phyloP scores from a whole-genome alignment of 2,329 filamentous ascomycete genomes.

The Fusarium kyushuense region DNA sequence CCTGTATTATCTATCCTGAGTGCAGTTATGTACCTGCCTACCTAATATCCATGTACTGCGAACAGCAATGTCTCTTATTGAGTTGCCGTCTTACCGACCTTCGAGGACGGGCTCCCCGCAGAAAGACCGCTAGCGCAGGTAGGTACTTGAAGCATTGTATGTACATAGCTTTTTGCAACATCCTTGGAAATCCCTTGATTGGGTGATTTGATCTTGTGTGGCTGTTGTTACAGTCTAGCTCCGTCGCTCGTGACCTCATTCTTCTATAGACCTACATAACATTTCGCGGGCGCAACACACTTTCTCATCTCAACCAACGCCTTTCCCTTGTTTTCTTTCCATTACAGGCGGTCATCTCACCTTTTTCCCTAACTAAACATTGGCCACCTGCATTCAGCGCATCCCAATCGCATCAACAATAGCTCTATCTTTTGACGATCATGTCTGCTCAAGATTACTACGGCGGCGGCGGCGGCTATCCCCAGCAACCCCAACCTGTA shows the following conservation, averaged over 20 bases:
- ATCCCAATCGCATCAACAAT: slow-evolving; percentile 9
- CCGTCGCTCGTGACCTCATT: slow-evolving; percentile 24
- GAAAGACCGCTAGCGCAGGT: slow-evolving; percentile 4
- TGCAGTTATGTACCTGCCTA: neutral
- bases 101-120: slow-evolving; percentile 7
- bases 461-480: slow-evolving; percentile 53
- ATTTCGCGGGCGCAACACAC: slow-evolving; percentile 10
- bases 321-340: slow-evolving; percentile 1
- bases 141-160: neutral
- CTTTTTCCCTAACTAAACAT: neutral
- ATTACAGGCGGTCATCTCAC: neutral
- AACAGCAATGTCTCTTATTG: slow-evolving; percentile 1
- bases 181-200: slow-evolving; percentile 11
- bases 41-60: neutral
- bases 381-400: neutral
- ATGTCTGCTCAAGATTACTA: slow-evolving; percentile 61
- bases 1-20: neutral
- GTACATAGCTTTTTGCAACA: neutral
- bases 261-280: neutral
- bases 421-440: slow-evolving; percentile 11
- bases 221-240: slow-evolving; percentile 12
- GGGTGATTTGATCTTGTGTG: slow-evolving; percentile 5
- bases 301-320: slow-evolving; percentile 5
- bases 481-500: slow-evolving; percentile 57
- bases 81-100: slow-evolving; percentile 32